phyloP scores from a whole-genome alignment of 495 filamentous ascomycete genomes.

The Aspergillus sparsus region DNA sequence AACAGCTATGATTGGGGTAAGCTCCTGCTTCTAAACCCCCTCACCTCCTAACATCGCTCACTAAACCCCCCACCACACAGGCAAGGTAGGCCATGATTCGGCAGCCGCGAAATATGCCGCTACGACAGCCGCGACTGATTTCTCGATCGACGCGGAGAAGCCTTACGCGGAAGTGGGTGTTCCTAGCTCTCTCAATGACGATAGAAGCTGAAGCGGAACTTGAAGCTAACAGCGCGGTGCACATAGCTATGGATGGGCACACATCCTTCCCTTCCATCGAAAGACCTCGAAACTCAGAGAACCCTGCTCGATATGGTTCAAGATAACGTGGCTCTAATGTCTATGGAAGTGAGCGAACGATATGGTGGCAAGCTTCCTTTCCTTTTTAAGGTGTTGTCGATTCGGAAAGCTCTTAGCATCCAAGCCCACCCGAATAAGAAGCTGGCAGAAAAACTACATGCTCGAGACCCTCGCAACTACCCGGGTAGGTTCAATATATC shows the following conservation, averaged over 20 bases:
- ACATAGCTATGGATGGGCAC: conserved; percentile 97
- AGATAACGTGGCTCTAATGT: conserved; percentile 82
- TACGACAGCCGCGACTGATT: conserved; percentile 67
- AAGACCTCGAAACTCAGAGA: conserved; percentile 79
- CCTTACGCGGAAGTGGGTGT: conserved; percentile 77
- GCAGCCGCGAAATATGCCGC: conserved; percentile 74
- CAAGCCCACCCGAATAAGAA: conserved; percentile 99
- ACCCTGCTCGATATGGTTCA: conserved; percentile 87
- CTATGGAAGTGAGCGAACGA: conserved; percentile 63
- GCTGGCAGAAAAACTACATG: conserved; percentile 85
- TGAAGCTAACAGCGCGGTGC: conserved; percentile 10
- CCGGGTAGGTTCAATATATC: conserved; percentile 54
- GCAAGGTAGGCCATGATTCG: conserved; percentile 75
- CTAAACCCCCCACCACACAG: conserved; percentile 38
- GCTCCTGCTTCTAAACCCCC: conserved; percentile 24
- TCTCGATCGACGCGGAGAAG: conserved; percentile 75
- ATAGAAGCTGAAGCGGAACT: conserved; percentile 6
- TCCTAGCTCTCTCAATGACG: conserved; percentile 8
- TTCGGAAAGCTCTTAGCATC: conserved; percentile 91
- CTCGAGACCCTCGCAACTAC: conserved; percentile 87
- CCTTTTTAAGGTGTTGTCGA: conserved; percentile 94
- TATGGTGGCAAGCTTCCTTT: conserved; percentile 87
- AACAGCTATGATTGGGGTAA: conserved; percentile 98
- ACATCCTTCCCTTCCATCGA: conserved; percentile 92
- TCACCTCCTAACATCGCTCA: conserved; percentile 22